These are phyloP conservation scores for Boeremia lycopersici DNA, from an alignment of 2,329 filamentous ascomycete species.

Conservation along the genomic window DNA sequence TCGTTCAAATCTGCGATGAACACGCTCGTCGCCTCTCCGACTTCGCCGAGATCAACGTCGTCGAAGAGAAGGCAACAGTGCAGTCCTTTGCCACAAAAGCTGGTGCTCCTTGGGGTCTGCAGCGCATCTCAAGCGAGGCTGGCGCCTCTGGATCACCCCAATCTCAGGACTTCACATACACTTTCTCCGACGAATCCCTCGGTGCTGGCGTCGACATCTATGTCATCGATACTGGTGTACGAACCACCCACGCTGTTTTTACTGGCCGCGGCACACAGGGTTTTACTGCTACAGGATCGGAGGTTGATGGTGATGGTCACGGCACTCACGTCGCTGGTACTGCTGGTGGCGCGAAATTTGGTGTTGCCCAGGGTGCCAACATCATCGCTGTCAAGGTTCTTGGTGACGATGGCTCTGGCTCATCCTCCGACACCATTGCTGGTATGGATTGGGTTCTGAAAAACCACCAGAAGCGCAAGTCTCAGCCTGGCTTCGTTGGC, in stretches of 20 bases:
- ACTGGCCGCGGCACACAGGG: constrained; percentile 50
- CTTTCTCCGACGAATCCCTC: constrained; percentile 44
- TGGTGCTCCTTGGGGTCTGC: constrained; percentile 54
- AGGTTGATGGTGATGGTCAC: constrained; percentile 53
- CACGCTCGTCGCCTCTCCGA: constrained; percentile 48
- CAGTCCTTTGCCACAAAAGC: constrained; percentile 37
- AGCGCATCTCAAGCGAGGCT: constrained; percentile 50
- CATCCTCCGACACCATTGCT: constrained; percentile 54
- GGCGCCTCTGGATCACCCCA: constrained; percentile 40
- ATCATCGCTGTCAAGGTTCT: constrained; percentile 60
- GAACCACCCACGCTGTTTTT: constrained; percentile 54
- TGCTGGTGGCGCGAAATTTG: constrained; percentile 51
- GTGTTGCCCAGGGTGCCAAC: constrained; percentile 56
- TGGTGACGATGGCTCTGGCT: constrained; percentile 53
- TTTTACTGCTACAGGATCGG: constrained; percentile 47
- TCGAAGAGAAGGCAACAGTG: constrained; percentile 51
- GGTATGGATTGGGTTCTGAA: constrained; percentile 57
- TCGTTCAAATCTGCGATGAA: constrained; percentile 49
- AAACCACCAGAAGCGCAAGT: constrained; percentile 52
- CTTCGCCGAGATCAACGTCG: constrained; percentile 49
- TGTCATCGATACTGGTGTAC: constrained; percentile 57
- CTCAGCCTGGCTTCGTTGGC: constrained; percentile 48
- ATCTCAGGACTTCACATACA: constrained; percentile 50
- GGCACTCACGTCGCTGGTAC: constrained; percentile 57
- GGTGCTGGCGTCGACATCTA: constrained; percentile 56